Evolutionary conservation across 108 stramenopile species (phyloP), one percentile per base, ranked within the genome.

Genomic region (Nitzschia sp.): DNA sequence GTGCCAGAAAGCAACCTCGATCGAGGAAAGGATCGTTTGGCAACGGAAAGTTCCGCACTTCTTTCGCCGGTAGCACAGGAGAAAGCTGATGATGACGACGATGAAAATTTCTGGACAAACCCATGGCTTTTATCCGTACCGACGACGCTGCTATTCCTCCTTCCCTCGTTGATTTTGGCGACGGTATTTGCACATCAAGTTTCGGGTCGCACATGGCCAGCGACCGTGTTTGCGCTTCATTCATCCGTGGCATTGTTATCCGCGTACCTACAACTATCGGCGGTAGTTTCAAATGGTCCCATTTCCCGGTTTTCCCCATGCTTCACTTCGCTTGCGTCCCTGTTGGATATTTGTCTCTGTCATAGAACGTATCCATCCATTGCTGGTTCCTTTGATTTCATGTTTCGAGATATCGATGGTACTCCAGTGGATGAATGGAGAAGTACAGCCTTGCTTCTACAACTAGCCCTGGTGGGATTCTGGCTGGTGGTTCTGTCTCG

Each of bases 341-440:
- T 42, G 6, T 28, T 31, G 69, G 26, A 54, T 27, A 54, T 54
- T 54, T 13, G 19, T 54, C 26, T 27, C 25, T 54, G 54, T 54
- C 23, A 25, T 54, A 54, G 54, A 2, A 54, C 25, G 15, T 54
- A 54, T 54, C 54, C 54, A 19, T 54, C 54, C 54, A 24, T 54
- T 13, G 54, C 54, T 13, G 24, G 26, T 27, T 54, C 26, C 54
- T 9, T 54, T 54, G 23, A 23, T 25, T 27, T 54, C 24, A 54
- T 42, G 38, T 42, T 42, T 13, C 9, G 13, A 13, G 38, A 42
- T 42, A 42, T 42, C 6, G 38, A 42, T 42, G 38, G 38, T 9
- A 42, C 38, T 42, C 38, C 38, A 6, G 38, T 42, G 38, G 38
- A 42, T 13, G 38, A 42, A 42, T 42, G 38, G 38, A 6, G 13